Percentiles rank a stretch among this genome's conserved stretches.
These are phyloP conservation scores for Ambispora gerdemannii DNA, from an alignment of 192 early-diverging fungal genomes.

Conservation along the genomic window DNA sequence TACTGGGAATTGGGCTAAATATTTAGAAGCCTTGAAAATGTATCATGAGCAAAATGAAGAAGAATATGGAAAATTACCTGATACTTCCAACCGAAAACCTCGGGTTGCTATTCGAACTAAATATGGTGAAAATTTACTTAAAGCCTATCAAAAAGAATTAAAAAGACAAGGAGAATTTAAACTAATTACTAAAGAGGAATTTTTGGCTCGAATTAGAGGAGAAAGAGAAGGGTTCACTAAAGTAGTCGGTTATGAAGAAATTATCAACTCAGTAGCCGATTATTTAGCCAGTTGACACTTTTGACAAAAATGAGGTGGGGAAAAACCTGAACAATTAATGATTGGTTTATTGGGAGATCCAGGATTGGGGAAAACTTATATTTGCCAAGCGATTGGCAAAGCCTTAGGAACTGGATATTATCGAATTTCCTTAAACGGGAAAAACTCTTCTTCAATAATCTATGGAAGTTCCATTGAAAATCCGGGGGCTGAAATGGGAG, in stretches of 20 bases:
- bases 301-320: constrained; percentile 16
- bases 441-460: constrained; percentile 6
- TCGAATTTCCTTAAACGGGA: constrained; percentile 9
- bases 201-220: neutral
- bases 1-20: constrained; percentile 7
- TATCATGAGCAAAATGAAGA: constrained; percentile 17
- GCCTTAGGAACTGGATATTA: constrained; percentile 11
- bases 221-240: neutral
- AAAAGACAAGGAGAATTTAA: constrained; percentile 5
- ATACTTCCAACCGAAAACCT: constrained; percentile 7
- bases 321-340: constrained; percentile 21
- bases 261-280: constrained; percentile 7
- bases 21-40: constrained; percentile 18
- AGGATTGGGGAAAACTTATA: constrained; percentile 20
- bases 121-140: neutral
- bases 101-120: neutral
- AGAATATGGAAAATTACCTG: constrained; percentile 9
- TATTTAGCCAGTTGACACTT: constrained; percentile 10
- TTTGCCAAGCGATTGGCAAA: constrained; percentile 21
- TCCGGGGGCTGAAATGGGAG: constrained; percentile 9
- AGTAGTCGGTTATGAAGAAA: constrained; percentile 18
- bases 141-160: constrained; percentile 19
- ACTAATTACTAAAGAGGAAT: constrained; percentile 5
- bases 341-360: constrained; percentile 18
- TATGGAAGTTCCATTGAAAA: constrained; percentile 2